Base-by-base conservation (phyloP, 305 asterid species). In the Fraxinus paxiana region DNA sequence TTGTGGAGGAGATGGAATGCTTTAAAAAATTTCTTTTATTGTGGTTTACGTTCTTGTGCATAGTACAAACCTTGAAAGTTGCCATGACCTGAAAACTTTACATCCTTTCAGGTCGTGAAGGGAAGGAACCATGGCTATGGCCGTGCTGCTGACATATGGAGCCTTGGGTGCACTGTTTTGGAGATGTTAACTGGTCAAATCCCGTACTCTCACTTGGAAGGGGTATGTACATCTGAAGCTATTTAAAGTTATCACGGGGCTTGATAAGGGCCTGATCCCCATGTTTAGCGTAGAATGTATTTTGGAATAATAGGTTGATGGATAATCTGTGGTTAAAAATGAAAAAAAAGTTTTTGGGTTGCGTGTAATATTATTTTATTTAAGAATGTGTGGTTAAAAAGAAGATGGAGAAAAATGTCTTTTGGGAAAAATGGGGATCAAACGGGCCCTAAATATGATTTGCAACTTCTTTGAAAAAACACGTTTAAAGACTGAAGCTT, bases 81-180 rank as follows among this genome's bases (percentile, higher is more conserved):
- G 69, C 82, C 75, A 75, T 51, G 80, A 77, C 71, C 80, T 81
- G 81, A 80, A 73, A 76, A 72, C 33, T 72, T 41, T 20, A 73
- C 73, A 38, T 84, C 70, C 61, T 80, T 51, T 81, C 88, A 95
- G 99, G 99, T 95, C 77, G 97, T 94, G 86, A 92, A 90, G 69
- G 81, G 84, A 75, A 90, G 71, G 88, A 92, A 85, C 88, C 89
- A 83, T 79, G 97, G 98, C 46, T 95, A 95, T 80, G 99, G 99
- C 13, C 92, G 79, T 76, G 86, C 97, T 56, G 99, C 97, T 67
- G 99, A 96, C 86, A 92, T 96, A 83, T 96, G 98, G 99, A 96
- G 99, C 85, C 97, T 96, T 82, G 99, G 99, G 24, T 96, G 99
- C 88, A 92, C 98, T 13, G 99, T 96, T 30, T 87, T 96, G 86